These are phyloP conservation scores for Phytophthora chlamydospora DNA, from an alignment of 352 stramenopile species.

Conservation along the genomic window DNA sequence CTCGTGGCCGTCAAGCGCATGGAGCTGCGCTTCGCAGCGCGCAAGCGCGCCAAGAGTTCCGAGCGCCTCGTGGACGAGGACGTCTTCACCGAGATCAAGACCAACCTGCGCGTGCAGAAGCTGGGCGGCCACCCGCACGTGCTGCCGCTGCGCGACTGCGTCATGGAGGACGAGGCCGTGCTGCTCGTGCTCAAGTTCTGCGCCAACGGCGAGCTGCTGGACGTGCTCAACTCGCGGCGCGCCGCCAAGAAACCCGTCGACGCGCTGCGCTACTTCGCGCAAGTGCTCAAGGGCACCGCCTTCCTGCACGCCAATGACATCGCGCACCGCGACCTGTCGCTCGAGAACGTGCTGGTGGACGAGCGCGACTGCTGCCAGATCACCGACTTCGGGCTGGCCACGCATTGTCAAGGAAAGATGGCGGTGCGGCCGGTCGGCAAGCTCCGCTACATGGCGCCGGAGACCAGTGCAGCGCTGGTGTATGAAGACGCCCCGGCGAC, in stretches of 20 bases:
- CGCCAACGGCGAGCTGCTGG: constrained; percentile 67
- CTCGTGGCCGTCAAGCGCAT: constrained; percentile 84
- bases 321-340: constrained; percentile 80
- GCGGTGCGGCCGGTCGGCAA: constrained; percentile 68
- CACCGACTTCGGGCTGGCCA: constrained; percentile 82
- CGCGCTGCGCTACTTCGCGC: constrained; percentile 65
- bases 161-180: constrained; percentile 65
- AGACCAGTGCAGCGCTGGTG: constrained; percentile 47
- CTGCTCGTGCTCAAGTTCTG: constrained; percentile 80
- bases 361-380: constrained; percentile 71
- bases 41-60: constrained; percentile 55
- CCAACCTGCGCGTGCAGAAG: constrained; percentile 61
- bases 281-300: constrained; percentile 62
- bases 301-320: constrained; percentile 82
- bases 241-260: constrained; percentile 35
- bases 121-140: constrained; percentile 77
- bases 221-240: constrained; percentile 65
- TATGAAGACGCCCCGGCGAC: constrained; percentile 25
- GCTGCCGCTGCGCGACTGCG: constrained; percentile 66
- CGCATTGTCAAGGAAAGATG: constrained; percentile 28
- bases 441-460: constrained; percentile 80
- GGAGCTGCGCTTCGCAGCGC: constrained; percentile 60
- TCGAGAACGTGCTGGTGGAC: constrained; percentile 86
- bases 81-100: constrained; percentile 69
- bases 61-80: constrained; percentile 68